Percentiles rank a stretch among this genome's conserved stretches.
Conservation (phyloP, 2,329 filamentous ascomycete species). For the Sclerotinia sclerotiorum region DNA sequence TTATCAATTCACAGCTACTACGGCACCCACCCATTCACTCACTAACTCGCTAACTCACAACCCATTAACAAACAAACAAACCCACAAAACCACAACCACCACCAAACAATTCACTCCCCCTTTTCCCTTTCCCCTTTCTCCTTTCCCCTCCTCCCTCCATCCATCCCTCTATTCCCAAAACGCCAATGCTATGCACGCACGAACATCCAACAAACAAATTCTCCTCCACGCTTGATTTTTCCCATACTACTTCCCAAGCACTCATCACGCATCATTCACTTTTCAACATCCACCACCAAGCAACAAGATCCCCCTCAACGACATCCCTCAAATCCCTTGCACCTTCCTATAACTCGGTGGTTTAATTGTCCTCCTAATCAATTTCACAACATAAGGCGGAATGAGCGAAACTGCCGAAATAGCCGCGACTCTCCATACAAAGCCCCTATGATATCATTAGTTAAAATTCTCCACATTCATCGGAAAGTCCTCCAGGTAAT, state of each 20-base stretch:
- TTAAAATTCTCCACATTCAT: neutral
- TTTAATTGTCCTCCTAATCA: constrained; percentile 80
- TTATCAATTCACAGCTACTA: no score
- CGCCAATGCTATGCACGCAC: constrained; percentile 17
- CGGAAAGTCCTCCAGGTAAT: no score
- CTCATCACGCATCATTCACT: neutral
- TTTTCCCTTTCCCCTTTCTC: no score
- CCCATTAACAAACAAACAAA: no score
- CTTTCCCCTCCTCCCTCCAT: no score
- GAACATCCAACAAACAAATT: neutral
- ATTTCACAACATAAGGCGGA: constrained; percentile 83
- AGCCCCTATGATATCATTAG: constrained; percentile 55
- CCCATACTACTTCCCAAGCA: neutral
- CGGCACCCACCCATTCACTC: no score
- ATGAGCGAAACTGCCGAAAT: constrained; percentile 79
- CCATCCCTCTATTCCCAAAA: neutral
- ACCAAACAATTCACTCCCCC: no score
- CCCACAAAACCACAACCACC: no score
- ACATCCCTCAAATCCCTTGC: constrained; percentile 53
- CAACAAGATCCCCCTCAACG: neutral
- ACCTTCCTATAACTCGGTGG: constrained; percentile 96
- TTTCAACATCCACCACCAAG: neutral
- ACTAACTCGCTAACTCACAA: no score
- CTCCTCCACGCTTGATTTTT: neutral
- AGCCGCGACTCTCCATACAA: constrained; percentile 82